phyloP scores from a whole-genome alignment of 306 rosid genomes.

The Boehmeria nivea region DNA sequence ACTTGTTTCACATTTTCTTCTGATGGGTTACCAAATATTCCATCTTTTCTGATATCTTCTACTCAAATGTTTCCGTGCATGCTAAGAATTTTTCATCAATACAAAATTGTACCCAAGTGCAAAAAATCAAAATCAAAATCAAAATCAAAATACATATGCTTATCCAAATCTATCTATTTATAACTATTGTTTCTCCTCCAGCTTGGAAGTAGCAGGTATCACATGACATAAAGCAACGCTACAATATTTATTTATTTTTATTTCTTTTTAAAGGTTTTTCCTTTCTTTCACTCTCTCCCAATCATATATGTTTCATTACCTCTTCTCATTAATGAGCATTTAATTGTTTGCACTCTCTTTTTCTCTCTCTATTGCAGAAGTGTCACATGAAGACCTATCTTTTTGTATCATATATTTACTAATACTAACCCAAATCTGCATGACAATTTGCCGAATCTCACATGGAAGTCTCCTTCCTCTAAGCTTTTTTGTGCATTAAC shows the following conservation, averaged over 20 bases:
- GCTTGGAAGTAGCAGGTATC: slow-evolving; percentile 36
- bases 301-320: background rate
- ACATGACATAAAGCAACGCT: slow-evolving; percentile 27
- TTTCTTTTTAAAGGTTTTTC: too few species aligned
- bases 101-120: slow-evolving; percentile 2
- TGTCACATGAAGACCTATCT: slow-evolving; percentile 21
- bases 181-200: slow-evolving; percentile 32
- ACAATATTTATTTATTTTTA: background rate
- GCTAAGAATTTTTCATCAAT: too few species aligned
- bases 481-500: background rate
- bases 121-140: background rate
- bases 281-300: too few species aligned
- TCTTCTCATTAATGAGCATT: too few species aligned
- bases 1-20: slow-evolving; percentile 7
- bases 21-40: slow-evolving; percentile 40
- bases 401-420: background rate
- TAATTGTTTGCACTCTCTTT: too few species aligned
- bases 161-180: slow-evolving; percentile 24
- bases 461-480: slow-evolving; percentile 11
- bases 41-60: slow-evolving; percentile 17
- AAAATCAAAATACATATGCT: background rate
- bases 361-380: slow-evolving; percentile 2
- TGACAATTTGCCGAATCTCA: slow-evolving; percentile 10
- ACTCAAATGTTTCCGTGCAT: slow-evolving; percentile 19
- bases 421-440: background rate